phyloP scores from a whole-genome alignment of 805 yeast genomes.

The Grigorovia jiainica region DNA sequence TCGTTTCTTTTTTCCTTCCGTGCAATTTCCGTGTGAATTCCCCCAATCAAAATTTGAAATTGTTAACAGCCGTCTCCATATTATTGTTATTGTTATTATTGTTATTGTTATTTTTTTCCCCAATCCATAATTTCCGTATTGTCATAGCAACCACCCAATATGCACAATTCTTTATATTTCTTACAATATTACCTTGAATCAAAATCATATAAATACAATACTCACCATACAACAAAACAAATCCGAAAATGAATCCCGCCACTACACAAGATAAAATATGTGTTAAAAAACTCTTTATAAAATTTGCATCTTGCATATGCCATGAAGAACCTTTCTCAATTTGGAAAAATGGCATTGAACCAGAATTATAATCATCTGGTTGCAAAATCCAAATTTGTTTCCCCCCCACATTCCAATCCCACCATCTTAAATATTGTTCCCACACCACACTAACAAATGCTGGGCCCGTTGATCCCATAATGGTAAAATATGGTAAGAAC shows the following conservation, averaged over 20 bases:
- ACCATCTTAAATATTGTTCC: constrained; percentile 77
- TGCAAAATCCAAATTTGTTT: constrained; percentile 44
- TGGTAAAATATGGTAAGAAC: constrained; percentile 78
- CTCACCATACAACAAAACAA: constrained; percentile 35
- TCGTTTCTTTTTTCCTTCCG: no score
- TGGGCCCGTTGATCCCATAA: constrained; percentile 92
- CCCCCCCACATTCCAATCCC: constrained; percentile 33
- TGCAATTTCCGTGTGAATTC: no score
- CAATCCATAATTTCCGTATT: background rate
- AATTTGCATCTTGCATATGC: constrained; percentile 81
- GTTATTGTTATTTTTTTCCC: background rate
- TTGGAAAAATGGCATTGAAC: constrained; percentile 51
- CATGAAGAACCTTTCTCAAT: constrained; percentile 80
- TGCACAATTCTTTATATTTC: background rate
- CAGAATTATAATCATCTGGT: constrained; percentile 61
- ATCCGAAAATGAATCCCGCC: constrained; percentile 55
- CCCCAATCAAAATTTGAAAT: no score
- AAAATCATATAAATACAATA: constrained; percentile 30
- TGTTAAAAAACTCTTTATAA: constrained; percentile 59
- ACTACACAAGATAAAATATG: constrained; percentile 65
- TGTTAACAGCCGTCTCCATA: no score
- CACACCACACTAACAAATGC: constrained; percentile 73
- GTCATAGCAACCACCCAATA: background rate
- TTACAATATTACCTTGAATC: background rate
- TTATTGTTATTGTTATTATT: no score